Conservation (phyloP, 352 stramenopile genomes). For the Plasmopara halstedii region DNA sequence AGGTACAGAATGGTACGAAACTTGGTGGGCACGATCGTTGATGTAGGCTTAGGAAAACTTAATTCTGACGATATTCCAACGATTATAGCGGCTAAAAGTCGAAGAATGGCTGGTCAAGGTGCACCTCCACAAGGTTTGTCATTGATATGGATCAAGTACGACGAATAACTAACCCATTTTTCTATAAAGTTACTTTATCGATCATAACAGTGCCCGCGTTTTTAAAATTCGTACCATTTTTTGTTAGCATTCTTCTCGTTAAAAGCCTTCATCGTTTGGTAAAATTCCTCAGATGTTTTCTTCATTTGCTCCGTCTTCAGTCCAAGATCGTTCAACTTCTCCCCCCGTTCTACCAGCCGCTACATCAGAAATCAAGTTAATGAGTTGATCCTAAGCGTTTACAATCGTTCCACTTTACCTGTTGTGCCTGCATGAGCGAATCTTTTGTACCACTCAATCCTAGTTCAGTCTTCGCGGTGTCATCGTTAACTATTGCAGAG, state of each 20-base stretch:
- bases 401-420: constrained; percentile 29
- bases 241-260: constrained; percentile 82
- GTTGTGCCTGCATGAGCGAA: constrained; percentile 51
- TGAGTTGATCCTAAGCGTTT: not conserved
- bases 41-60: constrained; percentile 52
- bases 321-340: constrained; percentile 64
- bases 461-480: constrained; percentile 19
- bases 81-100: constrained; percentile 46
- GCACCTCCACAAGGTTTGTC: constrained; percentile 63
- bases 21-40: constrained; percentile 70
- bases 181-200: not conserved
- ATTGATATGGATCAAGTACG: constrained; percentile 32
- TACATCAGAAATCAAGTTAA: constrained; percentile 17
- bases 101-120: constrained; percentile 48
- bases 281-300: constrained; percentile 74
- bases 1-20: constrained; percentile 85
- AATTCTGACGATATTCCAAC: constrained; percentile 27
- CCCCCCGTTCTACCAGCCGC: constrained; percentile 65
- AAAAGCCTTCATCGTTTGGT: constrained; percentile 79
- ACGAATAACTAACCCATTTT: constrained; percentile 1
- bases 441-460: constrained; percentile 49
- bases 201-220: not conserved
- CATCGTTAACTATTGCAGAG: constrained; percentile 12
- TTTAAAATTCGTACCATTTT: constrained; percentile 81
- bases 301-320: constrained; percentile 83